Evolutionary conservation across 2,329 filamentous ascomycete species (phyloP).

Genomic region (Diaporthe sp.): DNA sequence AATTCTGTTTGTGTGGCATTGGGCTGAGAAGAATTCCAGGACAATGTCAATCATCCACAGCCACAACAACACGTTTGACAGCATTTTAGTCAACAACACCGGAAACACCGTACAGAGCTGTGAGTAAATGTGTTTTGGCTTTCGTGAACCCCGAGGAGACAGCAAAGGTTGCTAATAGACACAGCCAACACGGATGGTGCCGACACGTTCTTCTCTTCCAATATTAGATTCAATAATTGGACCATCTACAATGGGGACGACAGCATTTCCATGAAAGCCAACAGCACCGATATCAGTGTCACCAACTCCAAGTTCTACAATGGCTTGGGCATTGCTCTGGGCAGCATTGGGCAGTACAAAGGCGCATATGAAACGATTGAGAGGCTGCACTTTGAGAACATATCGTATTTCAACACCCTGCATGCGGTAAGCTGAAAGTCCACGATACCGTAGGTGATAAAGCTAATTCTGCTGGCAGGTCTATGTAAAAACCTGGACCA

Average conservation of each 20-base stretch:
- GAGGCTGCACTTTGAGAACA: conserved; percentile 55
- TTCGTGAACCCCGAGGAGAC: neutral
- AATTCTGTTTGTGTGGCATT: neutral
- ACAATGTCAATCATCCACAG: conserved; percentile 62
- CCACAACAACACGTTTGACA: conserved; percentile 56
- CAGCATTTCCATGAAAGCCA: conserved; percentile 43
- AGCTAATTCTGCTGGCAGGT: conserved; percentile 31
- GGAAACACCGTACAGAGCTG: conserved; percentile 43
- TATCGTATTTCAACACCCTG: conserved; percentile 53
- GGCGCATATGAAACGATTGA: conserved; percentile 58
- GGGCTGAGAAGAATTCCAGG: conserved; percentile 29
- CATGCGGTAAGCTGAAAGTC: conserved; percentile 48
- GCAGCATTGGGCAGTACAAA: conserved; percentile 63
- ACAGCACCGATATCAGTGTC: conserved; percentile 49
- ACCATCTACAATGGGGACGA: conserved; percentile 47
- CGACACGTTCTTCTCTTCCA: conserved; percentile 45
- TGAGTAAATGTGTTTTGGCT: neutral
- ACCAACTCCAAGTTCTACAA: conserved; percentile 56
- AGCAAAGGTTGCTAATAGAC: neutral
- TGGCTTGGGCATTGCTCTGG: conserved; percentile 60
- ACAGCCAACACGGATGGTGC: conserved; percentile 51
- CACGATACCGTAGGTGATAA: neutral
- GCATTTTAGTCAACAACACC: conserved; percentile 63
- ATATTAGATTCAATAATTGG: conserved; percentile 47
- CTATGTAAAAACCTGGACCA: conserved; percentile 65